Base-by-base conservation (phyloP, 148 eudicot species). In the Camellia sinensis region DNA sequence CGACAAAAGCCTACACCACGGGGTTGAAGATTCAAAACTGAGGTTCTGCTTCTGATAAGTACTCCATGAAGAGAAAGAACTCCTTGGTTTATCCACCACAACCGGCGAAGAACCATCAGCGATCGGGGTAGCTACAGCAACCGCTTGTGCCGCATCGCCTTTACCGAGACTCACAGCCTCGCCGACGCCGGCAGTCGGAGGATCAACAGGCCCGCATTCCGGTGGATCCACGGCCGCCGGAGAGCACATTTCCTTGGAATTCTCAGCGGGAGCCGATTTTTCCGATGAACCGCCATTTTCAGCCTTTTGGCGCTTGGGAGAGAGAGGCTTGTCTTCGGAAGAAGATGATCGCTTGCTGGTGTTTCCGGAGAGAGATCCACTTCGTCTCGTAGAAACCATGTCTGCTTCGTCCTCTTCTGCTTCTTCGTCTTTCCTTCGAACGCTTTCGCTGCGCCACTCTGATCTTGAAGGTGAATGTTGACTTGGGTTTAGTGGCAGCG, bases 381-480 rank as follows among this genome's bases (percentile, higher is more conserved):
- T 91, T 37, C 97, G 88, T 45, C 97, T 84, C 74, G 97, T 93
- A 71, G 97, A 92, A 48, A 93, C 97, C 97, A 93, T 93, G 81
- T 60, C 86, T 81, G 76, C 52, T 75, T 67, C 78, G 83, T 59
- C 46, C 73, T 54, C 78, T 81, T 75, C 87, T 81, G 76, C 52
- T 75, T 67, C 78, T 80, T 59, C 46, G 66, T 54, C 78, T 81
- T 1, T 75, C 40, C 78, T 65, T 12, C 67, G 63, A 41, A 59
- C n/a, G n/a, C n/a, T n/a, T n/a, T n/a, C n/a, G n/a, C n/a, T n/a
- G n/a, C n/a, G n/a, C n/a, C n/a, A n/a, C n/a, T n/a, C n/a, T n/a
- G n/a, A n/a, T n/a, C n/a, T n/a, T n/a, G n/a, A n/a, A n/a, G n/a
- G n/a, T n/a, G n/a, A n/a, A n/a, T n/a, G n/a, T n/a, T n/a, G n/a